A percentile compares a stretch with the other conserved stretches of the same genome.
Conservation (phyloP, 2,329 filamentous ascomycete species). For the Diaporthe aspalathi region DNA sequence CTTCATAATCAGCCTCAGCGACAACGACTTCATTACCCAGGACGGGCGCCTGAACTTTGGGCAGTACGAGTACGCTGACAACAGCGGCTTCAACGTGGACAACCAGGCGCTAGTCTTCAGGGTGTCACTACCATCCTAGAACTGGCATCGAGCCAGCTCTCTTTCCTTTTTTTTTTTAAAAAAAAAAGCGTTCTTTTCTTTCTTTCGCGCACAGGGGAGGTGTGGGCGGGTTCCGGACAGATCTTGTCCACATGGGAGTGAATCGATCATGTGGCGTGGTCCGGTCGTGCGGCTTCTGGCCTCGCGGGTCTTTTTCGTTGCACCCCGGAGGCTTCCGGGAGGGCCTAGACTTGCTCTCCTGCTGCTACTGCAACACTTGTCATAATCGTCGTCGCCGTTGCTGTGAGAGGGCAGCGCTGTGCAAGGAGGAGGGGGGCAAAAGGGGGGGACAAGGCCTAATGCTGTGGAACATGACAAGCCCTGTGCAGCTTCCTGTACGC, state of each 20-base stretch:
- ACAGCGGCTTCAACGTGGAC: conserved; percentile 66
- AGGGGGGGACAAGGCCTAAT: not conserved
- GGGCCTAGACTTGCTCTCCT: not conserved
- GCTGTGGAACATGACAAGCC: conserved; percentile 24
- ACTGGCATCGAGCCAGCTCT: not conserved
- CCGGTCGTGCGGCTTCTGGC: conserved; percentile 6
- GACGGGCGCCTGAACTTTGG: conserved; percentile 71
- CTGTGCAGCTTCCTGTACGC: not conserved
- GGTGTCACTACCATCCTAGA: conserved; percentile 52
- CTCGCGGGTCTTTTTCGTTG: conserved; percentile 14
- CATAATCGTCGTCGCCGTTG: not conserved
- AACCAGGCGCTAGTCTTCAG: conserved; percentile 74
- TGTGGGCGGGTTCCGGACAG: not conserved
- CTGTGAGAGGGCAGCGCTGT: no score
- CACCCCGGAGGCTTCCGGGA: not conserved
- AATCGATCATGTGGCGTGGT: conserved; percentile 7
- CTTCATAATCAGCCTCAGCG: conserved; percentile 74
- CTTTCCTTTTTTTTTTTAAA: no score
- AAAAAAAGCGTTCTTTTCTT: no score
- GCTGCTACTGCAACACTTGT: not conserved
- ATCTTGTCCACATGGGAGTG: conserved; percentile 6
- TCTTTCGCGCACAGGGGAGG: conserved; percentile 15
- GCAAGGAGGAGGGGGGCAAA: no score
- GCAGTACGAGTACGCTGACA: conserved; percentile 65
- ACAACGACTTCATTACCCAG: conserved; percentile 82